Evolutionary conservation across 768 basidiomycete genomes (phyloP).

Genomic region (Pleurotus tuoliensis): DNA sequence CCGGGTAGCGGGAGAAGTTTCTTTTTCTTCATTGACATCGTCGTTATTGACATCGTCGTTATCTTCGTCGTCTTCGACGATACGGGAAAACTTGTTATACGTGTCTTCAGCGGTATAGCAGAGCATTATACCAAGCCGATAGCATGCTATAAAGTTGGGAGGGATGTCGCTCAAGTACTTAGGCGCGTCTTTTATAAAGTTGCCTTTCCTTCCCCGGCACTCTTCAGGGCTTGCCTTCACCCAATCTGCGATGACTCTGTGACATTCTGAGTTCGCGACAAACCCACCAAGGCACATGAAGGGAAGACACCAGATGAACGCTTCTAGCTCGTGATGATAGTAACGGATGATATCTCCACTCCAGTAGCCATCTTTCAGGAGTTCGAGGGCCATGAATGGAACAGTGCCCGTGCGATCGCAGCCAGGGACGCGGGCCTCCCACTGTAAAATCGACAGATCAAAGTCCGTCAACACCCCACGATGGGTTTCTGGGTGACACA

Average conservation of each 20-base stretch:
- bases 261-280: neutral
- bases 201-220: neutral
- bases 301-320: constrained; percentile 6
- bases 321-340: constrained; percentile 8
- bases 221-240: neutral
- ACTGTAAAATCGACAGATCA: constrained; percentile 3
- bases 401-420: constrained; percentile 22
- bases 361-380: constrained; percentile 12
- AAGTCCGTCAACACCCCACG: constrained; percentile 9
- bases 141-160: neutral
- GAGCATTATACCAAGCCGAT: neutral
- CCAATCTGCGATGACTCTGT: neutral
- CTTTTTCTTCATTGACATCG: neutral
- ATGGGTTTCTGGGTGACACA: constrained; percentile 4
- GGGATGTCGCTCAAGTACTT: neutral
- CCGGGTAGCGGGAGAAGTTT: neutral
- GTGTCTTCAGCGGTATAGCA: neutral
- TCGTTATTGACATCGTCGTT: neutral
- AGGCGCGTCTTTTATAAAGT: neutral
- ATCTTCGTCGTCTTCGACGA: neutral
- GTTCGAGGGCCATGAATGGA: constrained; percentile 25
- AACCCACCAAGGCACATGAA: constrained; percentile 7
- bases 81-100: neutral
- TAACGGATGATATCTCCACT: neutral
- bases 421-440: neutral